Conservation (phyloP, 1,284 basidiomycete genomes). For the Trichosporon inkin region DNA sequence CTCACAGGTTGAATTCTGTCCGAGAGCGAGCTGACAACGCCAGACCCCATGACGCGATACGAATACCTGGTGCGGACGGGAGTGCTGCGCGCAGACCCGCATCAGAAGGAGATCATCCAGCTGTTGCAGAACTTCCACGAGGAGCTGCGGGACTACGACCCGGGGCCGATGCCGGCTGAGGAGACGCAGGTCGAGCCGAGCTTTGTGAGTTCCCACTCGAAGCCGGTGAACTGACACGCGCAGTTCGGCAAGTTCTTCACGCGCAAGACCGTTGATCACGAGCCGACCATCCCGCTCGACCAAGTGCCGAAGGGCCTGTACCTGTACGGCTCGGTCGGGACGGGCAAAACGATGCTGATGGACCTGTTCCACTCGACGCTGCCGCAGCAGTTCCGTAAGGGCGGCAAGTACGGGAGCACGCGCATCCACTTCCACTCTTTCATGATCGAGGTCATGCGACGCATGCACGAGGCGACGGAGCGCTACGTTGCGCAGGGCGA, state of each 20-base stretch:
- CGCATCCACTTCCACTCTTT: conserved; percentile 96
- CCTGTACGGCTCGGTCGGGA: conserved; percentile 95
- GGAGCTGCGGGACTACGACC: conserved; percentile 66
- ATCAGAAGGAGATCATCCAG: conserved; percentile 79
- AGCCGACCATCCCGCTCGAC: conserved; percentile 47
- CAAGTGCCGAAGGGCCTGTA: conserved; percentile 82
- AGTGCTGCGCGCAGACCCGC: conserved; percentile 67
- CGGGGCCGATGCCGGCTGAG: conserved; percentile 59
- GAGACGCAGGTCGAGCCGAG: conserved; percentile 39
- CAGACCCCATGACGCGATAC: conserved; percentile 59
- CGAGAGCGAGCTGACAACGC: conserved; percentile 5
- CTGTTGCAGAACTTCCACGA: conserved; percentile 77
- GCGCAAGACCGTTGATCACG: conserved; percentile 46
- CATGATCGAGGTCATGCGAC: conserved; percentile 98
- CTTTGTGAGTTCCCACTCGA: conserved; percentile 29
- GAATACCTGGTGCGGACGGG: conserved; percentile 68
- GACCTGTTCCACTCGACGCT: conserved; percentile 92
- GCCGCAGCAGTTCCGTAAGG: conserved; percentile 60
- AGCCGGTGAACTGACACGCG: conserved; percentile 10
- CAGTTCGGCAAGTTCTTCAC: conserved; percentile 63
- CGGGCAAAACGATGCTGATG: conserved; percentile 97
- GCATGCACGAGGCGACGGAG: conserved; percentile 62
- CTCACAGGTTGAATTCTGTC: too few relatives aligned
- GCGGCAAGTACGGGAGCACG: conserved; percentile 57
- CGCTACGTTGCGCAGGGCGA: conserved; percentile 54